These are phyloP conservation scores for Boletus pseudopeckii DNA, from an alignment of 768 basidiomycete species.

Conservation along the genomic window DNA sequence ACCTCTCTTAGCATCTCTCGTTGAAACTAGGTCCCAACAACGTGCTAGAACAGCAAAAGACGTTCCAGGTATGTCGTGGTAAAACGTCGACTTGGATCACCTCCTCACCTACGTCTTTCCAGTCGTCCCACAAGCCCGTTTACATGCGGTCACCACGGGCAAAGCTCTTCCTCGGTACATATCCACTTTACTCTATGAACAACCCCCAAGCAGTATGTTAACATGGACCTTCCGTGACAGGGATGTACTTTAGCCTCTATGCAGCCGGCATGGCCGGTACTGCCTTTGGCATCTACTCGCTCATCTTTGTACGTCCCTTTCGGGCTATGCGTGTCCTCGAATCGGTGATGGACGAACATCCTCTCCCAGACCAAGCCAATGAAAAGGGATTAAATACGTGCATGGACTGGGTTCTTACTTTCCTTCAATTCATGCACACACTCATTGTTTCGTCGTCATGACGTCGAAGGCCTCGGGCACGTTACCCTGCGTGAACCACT, in stretches of 20 bases:
- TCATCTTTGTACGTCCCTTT: conserved; percentile 42
- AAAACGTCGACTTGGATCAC: neutral
- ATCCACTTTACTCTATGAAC: too few species aligned
- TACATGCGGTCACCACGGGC: conserved; percentile 62
- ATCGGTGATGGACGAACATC: neutral
- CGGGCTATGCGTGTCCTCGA: fast-evolving
- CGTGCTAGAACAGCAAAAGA: conserved; percentile 62
- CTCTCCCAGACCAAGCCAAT: conserved; percentile 29
- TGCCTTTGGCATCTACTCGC: conserved; percentile 44
- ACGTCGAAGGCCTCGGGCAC: neutral
- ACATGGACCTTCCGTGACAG: conserved; percentile 34
- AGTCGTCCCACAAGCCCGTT: conserved; percentile 45
- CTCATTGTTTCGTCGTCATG: conserved; percentile 5
- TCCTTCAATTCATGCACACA: conserved; percentile 16
- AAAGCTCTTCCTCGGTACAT: conserved; percentile 60
- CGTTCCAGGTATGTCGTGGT: conserved; percentile 51
- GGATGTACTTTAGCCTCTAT: conserved; percentile 52
- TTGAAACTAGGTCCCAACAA: conserved; percentile 51
- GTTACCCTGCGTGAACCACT: neutral
- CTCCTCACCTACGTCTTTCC: conserved; percentile 11
- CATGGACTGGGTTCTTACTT: conserved; percentile 14
- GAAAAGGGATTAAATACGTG: conserved; percentile 21
- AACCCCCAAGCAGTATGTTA: neutral
- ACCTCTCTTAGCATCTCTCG: neutral
- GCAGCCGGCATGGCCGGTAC: conserved; percentile 53